Percentiles rank a stretch among this genome's conserved stretches.
phyloP scores from a whole-genome alignment of 345 rosid species.

The Dimocarpus longan region DNA sequence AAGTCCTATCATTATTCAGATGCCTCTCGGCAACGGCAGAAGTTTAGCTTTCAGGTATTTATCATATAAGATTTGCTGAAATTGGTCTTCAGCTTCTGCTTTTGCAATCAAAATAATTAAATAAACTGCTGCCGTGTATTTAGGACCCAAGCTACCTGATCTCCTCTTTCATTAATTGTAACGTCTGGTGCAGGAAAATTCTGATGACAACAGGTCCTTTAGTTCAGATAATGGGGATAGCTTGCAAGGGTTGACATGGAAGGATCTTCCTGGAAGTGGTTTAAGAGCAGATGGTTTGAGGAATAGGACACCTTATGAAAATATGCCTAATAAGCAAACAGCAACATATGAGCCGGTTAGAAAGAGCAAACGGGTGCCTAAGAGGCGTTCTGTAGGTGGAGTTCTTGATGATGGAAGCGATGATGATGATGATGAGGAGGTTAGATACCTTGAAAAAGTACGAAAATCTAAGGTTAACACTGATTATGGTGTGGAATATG shows the following conservation, averaged over 20 bases:
- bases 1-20: constrained; percentile 31
- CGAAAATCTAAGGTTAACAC: constrained; percentile 33
- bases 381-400: constrained; percentile 43
- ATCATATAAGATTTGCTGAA: background rate
- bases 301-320: constrained; percentile 31
- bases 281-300: constrained; percentile 32
- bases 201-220: constrained; percentile 32
- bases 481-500: constrained; percentile 31
- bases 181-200: constrained; percentile 38
- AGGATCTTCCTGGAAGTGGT: constrained; percentile 37
- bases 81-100: background rate
- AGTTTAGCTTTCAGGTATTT: constrained; percentile 22
- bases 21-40: constrained; percentile 20
- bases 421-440: constrained; percentile 55
- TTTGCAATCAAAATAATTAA: background rate
- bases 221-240: constrained; percentile 36
- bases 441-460: constrained; percentile 54
- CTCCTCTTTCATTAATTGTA: background rate
- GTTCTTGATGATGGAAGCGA: constrained; percentile 41
- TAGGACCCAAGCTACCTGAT: background rate
- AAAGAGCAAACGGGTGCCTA: constrained; percentile 53
- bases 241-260: constrained; percentile 47
- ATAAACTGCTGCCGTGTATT: background rate
- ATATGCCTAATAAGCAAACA: constrained; percentile 29
- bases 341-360: constrained; percentile 41